Evolutionary conservation across 345 rosid species (phyloP).

Genomic region (Erysimum cheiranthoides): DNA sequence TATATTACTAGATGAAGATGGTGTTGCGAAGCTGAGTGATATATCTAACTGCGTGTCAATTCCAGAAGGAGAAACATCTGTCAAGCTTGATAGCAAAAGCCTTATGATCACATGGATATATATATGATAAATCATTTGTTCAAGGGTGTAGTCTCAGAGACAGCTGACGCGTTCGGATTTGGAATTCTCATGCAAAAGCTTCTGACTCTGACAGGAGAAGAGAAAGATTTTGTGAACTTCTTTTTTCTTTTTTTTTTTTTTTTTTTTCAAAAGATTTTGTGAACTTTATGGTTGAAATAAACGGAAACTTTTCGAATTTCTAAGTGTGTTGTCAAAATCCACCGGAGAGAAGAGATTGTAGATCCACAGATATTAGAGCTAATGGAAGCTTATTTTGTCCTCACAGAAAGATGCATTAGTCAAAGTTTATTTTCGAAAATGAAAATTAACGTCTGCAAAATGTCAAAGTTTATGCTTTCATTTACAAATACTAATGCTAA

Average conservation of each 20-base stretch:
- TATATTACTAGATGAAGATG: background rate
- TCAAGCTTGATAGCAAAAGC: background rate
- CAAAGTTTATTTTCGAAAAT: background rate
- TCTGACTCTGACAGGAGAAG: constrained; percentile 4
- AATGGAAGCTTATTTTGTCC: too few species aligned
- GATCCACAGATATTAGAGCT: constrained; percentile 3
- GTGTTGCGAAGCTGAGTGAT: background rate
- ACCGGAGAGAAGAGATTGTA: background rate
- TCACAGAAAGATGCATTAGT: too few species aligned
- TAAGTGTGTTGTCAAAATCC: background rate
- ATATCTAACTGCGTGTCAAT: background rate
- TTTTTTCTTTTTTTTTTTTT: too few species aligned
- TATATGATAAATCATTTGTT: background rate
- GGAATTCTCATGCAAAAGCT: constrained; percentile 25
- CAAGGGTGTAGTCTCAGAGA: background rate
- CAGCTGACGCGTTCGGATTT: background rate
- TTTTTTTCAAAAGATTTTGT: too few species aligned
- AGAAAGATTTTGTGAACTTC: constrained; percentile 8
- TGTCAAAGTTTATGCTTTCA: background rate
- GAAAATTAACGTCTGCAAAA: background rate
- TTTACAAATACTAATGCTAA: background rate
- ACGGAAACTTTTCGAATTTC: too few species aligned
- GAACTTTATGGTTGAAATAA: too few species aligned
- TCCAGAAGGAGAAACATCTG: constrained; percentile 5
- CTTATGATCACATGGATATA: background rate